phyloP scores from a whole-genome alignment of 805 yeast species.

The Yarrowia alimentaria region DNA sequence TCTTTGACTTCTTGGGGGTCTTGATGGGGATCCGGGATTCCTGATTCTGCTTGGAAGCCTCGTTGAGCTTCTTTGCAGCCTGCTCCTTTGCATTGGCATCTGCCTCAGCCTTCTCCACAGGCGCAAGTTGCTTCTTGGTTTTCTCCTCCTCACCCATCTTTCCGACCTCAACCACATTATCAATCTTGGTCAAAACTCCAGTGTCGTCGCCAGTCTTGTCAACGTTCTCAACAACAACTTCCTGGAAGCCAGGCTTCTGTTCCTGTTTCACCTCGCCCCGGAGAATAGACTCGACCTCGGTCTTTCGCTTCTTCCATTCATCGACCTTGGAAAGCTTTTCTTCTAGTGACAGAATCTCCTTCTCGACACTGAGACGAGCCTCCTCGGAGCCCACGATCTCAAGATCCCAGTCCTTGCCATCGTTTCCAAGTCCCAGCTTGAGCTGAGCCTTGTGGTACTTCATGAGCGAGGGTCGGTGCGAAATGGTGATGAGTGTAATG shows the following conservation, averaged over 20 bases:
- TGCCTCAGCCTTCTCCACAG: constrained; percentile 7
- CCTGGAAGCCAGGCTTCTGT: constrained; percentile 21
- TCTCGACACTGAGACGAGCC: constrained; percentile 65
- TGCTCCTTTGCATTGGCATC: constrained; percentile 19
- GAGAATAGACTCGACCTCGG: constrained; percentile 51
- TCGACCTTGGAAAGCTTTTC: constrained; percentile 58
- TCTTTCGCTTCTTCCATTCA: constrained; percentile 58
- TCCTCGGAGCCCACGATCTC: constrained; percentile 65
- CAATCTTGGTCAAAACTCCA: constrained; percentile 3
- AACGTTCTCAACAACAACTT: constrained; percentile 14
- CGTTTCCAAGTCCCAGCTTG: constrained; percentile 59
- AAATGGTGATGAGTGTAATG: constrained; percentile 75
- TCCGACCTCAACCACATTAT: constrained; percentile 12
- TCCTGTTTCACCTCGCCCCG: constrained; percentile 23
- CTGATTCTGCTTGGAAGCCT: constrained; percentile 1
- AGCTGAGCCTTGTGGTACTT: constrained; percentile 79
- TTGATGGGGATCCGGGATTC: not conserved
- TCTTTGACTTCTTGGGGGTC: no score
- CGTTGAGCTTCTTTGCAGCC: constrained; percentile 10
- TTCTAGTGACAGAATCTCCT: constrained; percentile 69
- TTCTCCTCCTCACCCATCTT: constrained; percentile 7
- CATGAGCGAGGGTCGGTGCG: constrained; percentile 79
- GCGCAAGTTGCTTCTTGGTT: constrained; percentile 12
- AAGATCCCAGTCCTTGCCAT: constrained; percentile 51
- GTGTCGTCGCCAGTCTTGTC: constrained; percentile 1